Evolutionary conservation across 2,329 filamentous ascomycete species (phyloP).

Genomic region (Colletotrichum sp.): DNA sequence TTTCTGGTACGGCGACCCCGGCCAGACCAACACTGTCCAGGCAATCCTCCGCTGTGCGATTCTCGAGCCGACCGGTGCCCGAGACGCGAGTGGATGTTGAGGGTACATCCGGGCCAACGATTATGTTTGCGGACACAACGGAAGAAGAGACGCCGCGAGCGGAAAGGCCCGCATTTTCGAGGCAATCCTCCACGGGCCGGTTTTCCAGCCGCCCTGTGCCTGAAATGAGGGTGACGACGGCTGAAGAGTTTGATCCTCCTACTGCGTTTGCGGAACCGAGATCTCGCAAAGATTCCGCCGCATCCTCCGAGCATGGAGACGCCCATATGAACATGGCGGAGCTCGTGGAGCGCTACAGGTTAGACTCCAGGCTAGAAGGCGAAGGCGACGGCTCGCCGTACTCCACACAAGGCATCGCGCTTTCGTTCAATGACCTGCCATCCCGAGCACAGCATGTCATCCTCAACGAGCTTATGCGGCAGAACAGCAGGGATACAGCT

Average conservation of each 20-base stretch:
- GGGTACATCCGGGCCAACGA: constrained; percentile 70
- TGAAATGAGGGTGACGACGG: constrained; percentile 62
- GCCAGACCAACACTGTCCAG: constrained; percentile 54
- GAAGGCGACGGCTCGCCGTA: constrained; percentile 47
- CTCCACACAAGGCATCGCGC: constrained; percentile 66
- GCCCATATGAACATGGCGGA: constrained; percentile 48
- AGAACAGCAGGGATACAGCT: constrained; percentile 72
- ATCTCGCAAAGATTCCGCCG: constrained; percentile 42
- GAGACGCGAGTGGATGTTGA: constrained; percentile 70
- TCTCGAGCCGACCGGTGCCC: constrained; percentile 76
- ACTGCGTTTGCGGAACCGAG: constrained; percentile 65
- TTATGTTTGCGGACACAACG: constrained; percentile 71
- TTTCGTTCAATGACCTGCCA: constrained; percentile 87
- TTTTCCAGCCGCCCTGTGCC: constrained; percentile 70
- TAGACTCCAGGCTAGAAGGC: constrained; percentile 16
- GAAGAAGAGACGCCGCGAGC: constrained; percentile 32
- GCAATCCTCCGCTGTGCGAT: constrained; percentile 62
- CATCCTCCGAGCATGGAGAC: constrained; percentile 36
- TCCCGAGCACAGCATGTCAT: constrained; percentile 86
- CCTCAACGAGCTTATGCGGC: constrained; percentile 80
- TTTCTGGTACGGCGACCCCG: constrained; percentile 23
- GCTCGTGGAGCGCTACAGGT: constrained; percentile 45
- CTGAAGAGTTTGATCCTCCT: constrained; percentile 58
- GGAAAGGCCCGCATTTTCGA: constrained; percentile 42
- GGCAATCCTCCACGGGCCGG: constrained; percentile 55